phyloP scores from a whole-genome alignment of 1,284 basidiomycete genomes.

The Cutaneotrichosporon sp. region DNA sequence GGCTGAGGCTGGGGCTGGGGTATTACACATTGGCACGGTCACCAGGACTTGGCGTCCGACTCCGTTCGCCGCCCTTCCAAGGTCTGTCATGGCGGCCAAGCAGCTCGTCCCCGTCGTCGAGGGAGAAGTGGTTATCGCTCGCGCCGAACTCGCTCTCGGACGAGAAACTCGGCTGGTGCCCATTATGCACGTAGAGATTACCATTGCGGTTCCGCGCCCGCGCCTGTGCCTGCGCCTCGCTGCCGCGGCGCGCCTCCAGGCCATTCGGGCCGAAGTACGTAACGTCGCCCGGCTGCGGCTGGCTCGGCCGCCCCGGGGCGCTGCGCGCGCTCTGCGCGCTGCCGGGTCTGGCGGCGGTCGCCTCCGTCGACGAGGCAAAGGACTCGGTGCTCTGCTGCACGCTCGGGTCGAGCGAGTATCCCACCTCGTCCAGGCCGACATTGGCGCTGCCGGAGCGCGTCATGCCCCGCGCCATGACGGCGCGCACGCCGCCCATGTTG shows the following conservation, averaged over 20 bases:
- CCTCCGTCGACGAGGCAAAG: background rate
- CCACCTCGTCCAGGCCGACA: background rate
- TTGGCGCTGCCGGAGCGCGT: slow-evolving; percentile 4
- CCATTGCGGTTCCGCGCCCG: too few species aligned
- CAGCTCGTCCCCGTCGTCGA: slow-evolving; percentile 21
- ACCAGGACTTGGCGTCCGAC: slow-evolving; percentile 12
- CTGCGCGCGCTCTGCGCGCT: slow-evolving; percentile 3
- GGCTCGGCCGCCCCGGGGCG: too few species aligned
- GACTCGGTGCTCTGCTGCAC: background rate
- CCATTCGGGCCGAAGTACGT: background rate
- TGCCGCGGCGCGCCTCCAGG: too few species aligned
- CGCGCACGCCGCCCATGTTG: slow-evolving; percentile 4
- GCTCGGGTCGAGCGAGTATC: background rate
- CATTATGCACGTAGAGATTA: slow-evolving; percentile 13
- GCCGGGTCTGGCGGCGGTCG: background rate
- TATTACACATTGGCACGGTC: slow-evolving; percentile 5
- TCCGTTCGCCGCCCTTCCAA: slow-evolving; percentile 11
- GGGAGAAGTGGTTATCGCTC: slow-evolving; percentile 22
- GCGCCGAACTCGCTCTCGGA: slow-evolving; percentile 24
- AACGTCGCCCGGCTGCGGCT: slow-evolving; percentile 1
- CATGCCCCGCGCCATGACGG: slow-evolving; percentile 11
- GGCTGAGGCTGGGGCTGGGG: too few species aligned
- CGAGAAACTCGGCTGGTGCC: slow-evolving; percentile 15
- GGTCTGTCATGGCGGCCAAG: slow-evolving; percentile 8
- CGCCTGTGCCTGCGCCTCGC: too few species aligned